Evolutionary conservation across 306 rosid species (phyloP), one percentile per base, ranked within the genome.

Genomic region (Trifolium repens): DNA sequence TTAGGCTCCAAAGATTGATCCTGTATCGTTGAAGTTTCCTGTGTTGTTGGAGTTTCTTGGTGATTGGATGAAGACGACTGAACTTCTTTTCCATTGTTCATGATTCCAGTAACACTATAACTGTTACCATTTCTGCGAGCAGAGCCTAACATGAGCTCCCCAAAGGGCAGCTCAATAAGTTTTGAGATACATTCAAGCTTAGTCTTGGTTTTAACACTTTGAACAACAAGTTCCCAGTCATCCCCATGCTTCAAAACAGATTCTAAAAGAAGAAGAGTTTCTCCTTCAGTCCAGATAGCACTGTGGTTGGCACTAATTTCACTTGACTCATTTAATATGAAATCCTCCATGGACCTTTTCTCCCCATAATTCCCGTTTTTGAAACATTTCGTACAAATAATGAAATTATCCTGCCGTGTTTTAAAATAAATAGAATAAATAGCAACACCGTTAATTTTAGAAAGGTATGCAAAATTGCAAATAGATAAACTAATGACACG

Each of bases 181-280:
- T 89, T 92, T 27, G 88, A 80, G 61, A 94, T 89, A 68, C 99
- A 94, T 44, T 92, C 99, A 66, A 83, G 84, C 69, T 92, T 92
- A 54, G 84, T 86, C 84, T 88, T 94, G 76, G 96, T 90, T 66
- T 87, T 86, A 77, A 92, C 88, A 79, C 80, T 88, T 64, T 87
- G 91, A 78, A 90, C 92, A 77, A 94, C 96, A 66, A 90, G 91
- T 8, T 90, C 99, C 99, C 99, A 94, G 78, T 89, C 91, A 83
- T 94, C 97, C 75, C 99, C 99, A 72, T 94, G 87, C 87, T 90
- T 94, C 89, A 84, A 71, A 74, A 92, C 96, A 79, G 97, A 94
- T 83, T 94, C 97, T 79, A 94, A 86, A 72, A 94, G 97, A 76
- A 90, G 87, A 16, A 94, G 85, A 43, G 86, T 94, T 81, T 94